These are phyloP conservation scores for Fusarium kyushuense DNA, from an alignment of 2,329 filamentous ascomycete species.

Conservation along the genomic window DNA sequence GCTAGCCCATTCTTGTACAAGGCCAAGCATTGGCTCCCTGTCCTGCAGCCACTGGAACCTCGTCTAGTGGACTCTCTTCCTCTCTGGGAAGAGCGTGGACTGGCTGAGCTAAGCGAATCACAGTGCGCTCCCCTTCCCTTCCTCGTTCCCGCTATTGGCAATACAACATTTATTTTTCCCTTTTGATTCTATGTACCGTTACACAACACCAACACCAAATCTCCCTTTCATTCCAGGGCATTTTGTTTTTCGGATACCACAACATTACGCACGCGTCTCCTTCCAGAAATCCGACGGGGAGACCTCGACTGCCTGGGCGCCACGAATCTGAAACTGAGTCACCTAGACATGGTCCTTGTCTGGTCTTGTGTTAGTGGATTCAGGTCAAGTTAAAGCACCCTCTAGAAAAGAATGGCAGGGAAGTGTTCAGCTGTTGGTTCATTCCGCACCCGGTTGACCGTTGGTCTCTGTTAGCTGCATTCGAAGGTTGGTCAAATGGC, in stretches of 20 bases:
- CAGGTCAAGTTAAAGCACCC: slow-evolving; percentile 4
- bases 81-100: slow-evolving; percentile 24
- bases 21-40: slow-evolving; percentile 18
- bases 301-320: slow-evolving; percentile 30
- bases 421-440: slow-evolving; percentile 11
- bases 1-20: slow-evolving; percentile 12
- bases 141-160: not conserved
- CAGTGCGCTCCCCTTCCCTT: slow-evolving; percentile 26
- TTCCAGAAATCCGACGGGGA: slow-evolving; percentile 10
- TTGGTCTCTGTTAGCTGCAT: slow-evolving; percentile 7
- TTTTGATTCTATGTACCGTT: slow-evolving; percentile 25
- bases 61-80: slow-evolving; percentile 24
- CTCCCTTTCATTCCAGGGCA: slow-evolving; percentile 10
- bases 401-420: not conserved
- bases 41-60: slow-evolving; percentile 40
- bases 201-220: slow-evolving; percentile 24
- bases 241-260: slow-evolving; percentile 24
- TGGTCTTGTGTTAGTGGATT: slow-evolving; percentile 9
- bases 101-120: slow-evolving; percentile 43
- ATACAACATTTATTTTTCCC: not conserved
- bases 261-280: slow-evolving; percentile 25
- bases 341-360: slow-evolving; percentile 31
- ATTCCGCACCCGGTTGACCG: not conserved
- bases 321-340: slow-evolving; percentile 43
- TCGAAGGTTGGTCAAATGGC: not conserved